Conservation (phyloP, 2,329 filamentous ascomycete species). For the Alternaria gaisen region DNA sequence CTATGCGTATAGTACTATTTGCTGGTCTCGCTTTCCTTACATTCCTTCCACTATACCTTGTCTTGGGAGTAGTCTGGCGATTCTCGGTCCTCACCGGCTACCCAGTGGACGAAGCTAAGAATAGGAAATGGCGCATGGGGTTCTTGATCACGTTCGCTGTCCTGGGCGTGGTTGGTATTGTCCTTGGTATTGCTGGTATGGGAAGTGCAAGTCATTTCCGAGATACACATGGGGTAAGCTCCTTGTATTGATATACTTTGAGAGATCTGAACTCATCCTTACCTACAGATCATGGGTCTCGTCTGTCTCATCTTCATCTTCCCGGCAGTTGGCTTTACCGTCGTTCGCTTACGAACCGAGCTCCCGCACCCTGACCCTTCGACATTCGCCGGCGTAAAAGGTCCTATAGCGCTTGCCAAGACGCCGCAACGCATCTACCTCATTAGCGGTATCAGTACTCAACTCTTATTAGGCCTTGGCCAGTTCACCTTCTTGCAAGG, state of each 20-base stretch:
- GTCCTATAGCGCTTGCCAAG: slow-evolving; percentile 31
- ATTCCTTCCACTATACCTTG: slow-evolving; percentile 39
- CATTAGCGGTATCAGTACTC: slow-evolving; percentile 29
- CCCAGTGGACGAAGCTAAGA: slow-evolving; percentile 34
- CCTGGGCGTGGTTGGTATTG: slow-evolving; percentile 26
- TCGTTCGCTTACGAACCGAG: slow-evolving; percentile 34
- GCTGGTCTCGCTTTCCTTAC: slow-evolving; percentile 35
- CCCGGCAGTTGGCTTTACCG: slow-evolving; percentile 25
- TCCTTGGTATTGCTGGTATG: slow-evolving; percentile 38
- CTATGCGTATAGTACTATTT: slow-evolving; percentile 25
- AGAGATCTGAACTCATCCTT: not conserved
- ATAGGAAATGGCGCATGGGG: slow-evolving; percentile 37
- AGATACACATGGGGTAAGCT: slow-evolving; percentile 34
- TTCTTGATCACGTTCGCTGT: slow-evolving; percentile 31
- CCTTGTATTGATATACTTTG: not conserved
- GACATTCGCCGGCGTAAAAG: slow-evolving; percentile 32
- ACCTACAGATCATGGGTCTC: slow-evolving; percentile 35
- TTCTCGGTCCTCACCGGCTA: slow-evolving; percentile 35
- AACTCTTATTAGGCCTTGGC: slow-evolving; percentile 29
- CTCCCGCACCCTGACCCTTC: slow-evolving; percentile 29
- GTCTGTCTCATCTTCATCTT: slow-evolving; percentile 30
- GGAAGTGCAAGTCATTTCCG: slow-evolving; percentile 37
- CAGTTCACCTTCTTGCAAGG: slow-evolving; percentile 34
- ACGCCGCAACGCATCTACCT: slow-evolving; percentile 35
- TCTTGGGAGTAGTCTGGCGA: slow-evolving; percentile 35